Percentiles rank a stretch among this genome's conserved stretches.
These are phyloP conservation scores for Trypanosoma mega DNA, from an alignment of 208 protist genomes.

Conservation along the genomic window DNA sequence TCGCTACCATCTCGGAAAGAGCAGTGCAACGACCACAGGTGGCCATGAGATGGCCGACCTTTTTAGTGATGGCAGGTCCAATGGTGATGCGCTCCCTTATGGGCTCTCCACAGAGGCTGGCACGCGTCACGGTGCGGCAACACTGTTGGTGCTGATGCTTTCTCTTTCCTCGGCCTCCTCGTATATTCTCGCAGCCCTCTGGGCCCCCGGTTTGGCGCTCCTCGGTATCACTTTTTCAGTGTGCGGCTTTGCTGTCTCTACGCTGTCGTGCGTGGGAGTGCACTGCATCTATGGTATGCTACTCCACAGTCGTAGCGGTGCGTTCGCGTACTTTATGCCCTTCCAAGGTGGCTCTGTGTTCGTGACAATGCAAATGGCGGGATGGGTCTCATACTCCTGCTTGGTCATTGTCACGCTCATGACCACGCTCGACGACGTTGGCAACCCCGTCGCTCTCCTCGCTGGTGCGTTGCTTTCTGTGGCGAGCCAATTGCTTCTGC, in stretches of 20 bases:
- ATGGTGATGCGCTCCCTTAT: no score
- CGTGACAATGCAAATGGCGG: slow-evolving; percentile 53
- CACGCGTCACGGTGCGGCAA: slow-evolving; percentile 32
- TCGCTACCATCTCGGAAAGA: background rate
- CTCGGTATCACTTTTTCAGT: slow-evolving; percentile 51
- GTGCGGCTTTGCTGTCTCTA: slow-evolving; percentile 52
- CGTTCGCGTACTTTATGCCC: slow-evolving; percentile 69
- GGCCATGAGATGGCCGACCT: no score
- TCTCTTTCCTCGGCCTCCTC: slow-evolving; percentile 50
- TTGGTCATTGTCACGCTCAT: slow-evolving; percentile 62
- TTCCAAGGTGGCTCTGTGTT: slow-evolving; percentile 71
- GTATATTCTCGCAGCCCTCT: slow-evolving; percentile 66
- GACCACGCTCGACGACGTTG: slow-evolving; percentile 41
- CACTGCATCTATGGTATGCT: slow-evolving; percentile 75
- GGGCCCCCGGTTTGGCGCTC: slow-evolving; percentile 24
- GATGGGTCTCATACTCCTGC: slow-evolving; percentile 56
- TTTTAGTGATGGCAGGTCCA: no score
- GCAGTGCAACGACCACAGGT: background rate
- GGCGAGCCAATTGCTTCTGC: slow-evolving; percentile 51
- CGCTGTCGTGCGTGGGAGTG: slow-evolving; percentile 53
- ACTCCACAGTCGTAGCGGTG: slow-evolving; percentile 32
- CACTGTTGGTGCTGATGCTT: slow-evolving; percentile 67
- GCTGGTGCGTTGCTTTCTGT: slow-evolving; percentile 57
- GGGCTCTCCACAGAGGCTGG: slow-evolving; percentile 1
- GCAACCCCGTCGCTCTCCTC: slow-evolving; percentile 36